phyloP scores from a whole-genome alignment of 805 yeast species.

The Ogataea paraovalis region DNA sequence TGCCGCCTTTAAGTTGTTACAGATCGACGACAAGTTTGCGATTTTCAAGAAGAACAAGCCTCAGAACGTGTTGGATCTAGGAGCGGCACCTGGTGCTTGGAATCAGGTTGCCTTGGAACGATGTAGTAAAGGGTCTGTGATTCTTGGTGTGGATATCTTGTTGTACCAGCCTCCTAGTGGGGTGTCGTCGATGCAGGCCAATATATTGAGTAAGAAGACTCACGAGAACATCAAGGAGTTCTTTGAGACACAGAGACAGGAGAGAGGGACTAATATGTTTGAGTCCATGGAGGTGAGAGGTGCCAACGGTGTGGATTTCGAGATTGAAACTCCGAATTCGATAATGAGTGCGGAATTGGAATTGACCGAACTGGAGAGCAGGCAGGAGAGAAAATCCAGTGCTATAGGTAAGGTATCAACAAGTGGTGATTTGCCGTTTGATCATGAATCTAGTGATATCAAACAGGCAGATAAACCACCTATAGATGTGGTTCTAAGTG shows the following conservation, averaged over 20 bases:
- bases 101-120: constrained; percentile 71
- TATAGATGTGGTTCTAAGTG: constrained; percentile 70
- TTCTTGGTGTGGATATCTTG: constrained; percentile 80
- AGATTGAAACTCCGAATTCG: constrained; percentile 13
- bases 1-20: constrained; percentile 86
- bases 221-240: constrained; percentile 52
- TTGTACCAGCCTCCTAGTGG: constrained; percentile 79
- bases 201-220: constrained; percentile 66
- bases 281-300: constrained; percentile 17
- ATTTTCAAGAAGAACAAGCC: constrained; percentile 38
- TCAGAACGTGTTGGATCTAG: constrained; percentile 68
- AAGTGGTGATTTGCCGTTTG: too few species aligned
- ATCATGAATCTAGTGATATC: too few species aligned
- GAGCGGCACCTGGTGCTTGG: constrained; percentile 96
- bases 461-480: too few species aligned
- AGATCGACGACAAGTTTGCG: constrained; percentile 61
- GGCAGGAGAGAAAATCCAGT: constrained; percentile 3
- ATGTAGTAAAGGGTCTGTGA: constrained; percentile 46
- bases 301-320: constrained; percentile 4
- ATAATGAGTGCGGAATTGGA: constrained; percentile 18
- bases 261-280: constrained; percentile 12
- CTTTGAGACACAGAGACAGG: constrained; percentile 35
- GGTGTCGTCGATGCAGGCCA: constrained; percentile 78
- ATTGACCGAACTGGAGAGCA: constrained; percentile 7
- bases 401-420: neutral